Evolutionary conservation across 768 basidiomycete species (phyloP).

Genomic region (Amanita fuliginea): DNA sequence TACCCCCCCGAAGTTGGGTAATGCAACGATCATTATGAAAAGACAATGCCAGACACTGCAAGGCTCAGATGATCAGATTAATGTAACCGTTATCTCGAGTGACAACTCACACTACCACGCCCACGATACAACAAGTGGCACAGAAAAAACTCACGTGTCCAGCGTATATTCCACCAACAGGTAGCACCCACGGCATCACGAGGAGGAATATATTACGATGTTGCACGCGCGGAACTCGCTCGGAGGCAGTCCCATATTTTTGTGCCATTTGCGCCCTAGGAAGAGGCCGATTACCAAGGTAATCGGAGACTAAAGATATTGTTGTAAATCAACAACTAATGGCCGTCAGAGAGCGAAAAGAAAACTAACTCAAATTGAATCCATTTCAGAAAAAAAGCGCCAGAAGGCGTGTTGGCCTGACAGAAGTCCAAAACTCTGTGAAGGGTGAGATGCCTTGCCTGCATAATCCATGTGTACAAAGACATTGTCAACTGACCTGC

Average conservation of each 20-base stretch:
- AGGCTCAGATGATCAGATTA: slow-evolving; percentile 12
- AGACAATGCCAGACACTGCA: slow-evolving; percentile 18
- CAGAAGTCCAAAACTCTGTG: slow-evolving; percentile 37
- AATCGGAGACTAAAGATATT: slow-evolving; percentile 27
- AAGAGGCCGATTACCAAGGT: slow-evolving; percentile 23
- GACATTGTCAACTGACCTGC: slow-evolving; percentile 14
- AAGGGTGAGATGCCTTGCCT: slow-evolving; percentile 44
- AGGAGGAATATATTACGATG: slow-evolving; percentile 27
- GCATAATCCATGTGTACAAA: background rate
- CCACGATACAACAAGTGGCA: slow-evolving; percentile 29
- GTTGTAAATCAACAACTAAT: slow-evolving; percentile 26
- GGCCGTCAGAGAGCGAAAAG: slow-evolving; percentile 1
- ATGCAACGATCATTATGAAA: slow-evolving; percentile 23
- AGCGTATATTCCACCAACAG: slow-evolving; percentile 23
- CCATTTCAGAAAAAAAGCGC: slow-evolving; percentile 35
- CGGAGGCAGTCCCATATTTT: slow-evolving; percentile 18
- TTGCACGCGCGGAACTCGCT: slow-evolving; percentile 28
- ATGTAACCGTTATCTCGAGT: background rate
- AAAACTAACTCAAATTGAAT: slow-evolving; percentile 28
- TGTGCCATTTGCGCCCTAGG: slow-evolving; percentile 22
- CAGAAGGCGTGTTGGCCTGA: slow-evolving; percentile 36
- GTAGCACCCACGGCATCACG: slow-evolving; percentile 30
- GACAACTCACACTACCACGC: slow-evolving; percentile 21
- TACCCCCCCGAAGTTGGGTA: slow-evolving; percentile 33
- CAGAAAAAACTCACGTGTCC: slow-evolving; percentile 33